Conservation (phyloP, 2,329 filamentous ascomycete species). For the Aureobasidium sp. region DNA sequence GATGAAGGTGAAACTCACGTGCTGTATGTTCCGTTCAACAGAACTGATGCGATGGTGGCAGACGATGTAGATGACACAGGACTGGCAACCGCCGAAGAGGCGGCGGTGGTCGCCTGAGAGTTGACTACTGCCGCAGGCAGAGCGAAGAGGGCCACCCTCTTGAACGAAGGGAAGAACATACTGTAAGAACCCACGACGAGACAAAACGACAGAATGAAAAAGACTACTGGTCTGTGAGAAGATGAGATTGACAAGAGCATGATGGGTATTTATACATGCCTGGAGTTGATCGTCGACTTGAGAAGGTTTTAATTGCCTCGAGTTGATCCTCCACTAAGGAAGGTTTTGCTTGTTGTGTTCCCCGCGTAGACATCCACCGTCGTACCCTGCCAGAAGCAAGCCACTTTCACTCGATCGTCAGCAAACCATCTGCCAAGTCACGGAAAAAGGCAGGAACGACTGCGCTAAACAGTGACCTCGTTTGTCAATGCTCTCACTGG, state of each 20-base stretch:
- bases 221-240: not conserved
- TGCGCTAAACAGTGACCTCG: not conserved
- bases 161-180: not conserved
- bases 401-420: not conserved
- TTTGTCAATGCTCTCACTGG: not conserved
- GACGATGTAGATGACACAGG: conserved; percentile 15
- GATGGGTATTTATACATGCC: not conserved
- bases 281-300: not conserved
- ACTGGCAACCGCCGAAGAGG: conserved; percentile 15
- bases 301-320: not conserved
- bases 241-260: not conserved
- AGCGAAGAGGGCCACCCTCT: conserved; percentile 3
- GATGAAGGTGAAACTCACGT: not conserved
- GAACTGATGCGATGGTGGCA: conserved; percentile 21
- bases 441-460: not conserved
- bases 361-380: not conserved
- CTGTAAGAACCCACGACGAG: not conserved
- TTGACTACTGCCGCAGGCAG: conserved; percentile 13
- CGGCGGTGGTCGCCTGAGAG: conserved; percentile 20
- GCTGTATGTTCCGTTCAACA: conserved; percentile 22
- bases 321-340: not conserved
- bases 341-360: not conserved
- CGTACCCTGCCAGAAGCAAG: not conserved
- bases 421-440: not conserved
- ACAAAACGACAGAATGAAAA: not conserved